Percentiles rank a stretch among this genome's conserved stretches.
phyloP scores from a whole-genome alignment of 2,329 filamentous ascomycete genomes.

The Colletotrichum sp. region DNA sequence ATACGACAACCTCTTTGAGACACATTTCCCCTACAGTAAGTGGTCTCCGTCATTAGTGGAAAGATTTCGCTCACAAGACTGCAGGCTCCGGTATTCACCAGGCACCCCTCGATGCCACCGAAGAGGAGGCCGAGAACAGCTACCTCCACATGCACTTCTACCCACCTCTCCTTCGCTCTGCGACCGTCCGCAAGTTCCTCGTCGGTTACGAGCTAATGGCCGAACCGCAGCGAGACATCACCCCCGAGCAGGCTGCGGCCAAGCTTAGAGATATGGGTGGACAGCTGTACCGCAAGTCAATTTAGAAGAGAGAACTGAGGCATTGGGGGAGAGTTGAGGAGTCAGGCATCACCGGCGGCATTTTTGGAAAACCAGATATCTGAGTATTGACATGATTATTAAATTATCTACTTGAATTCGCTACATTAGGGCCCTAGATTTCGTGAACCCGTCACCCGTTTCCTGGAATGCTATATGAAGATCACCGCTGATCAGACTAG shows the following conservation, averaged over 20 bases:
- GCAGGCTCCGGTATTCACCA: conserved; percentile 92
- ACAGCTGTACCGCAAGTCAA: conserved; percentile 79
- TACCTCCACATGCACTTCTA: conserved; percentile 99
- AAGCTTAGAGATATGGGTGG: conserved; percentile 79
- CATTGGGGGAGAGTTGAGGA: not conserved
- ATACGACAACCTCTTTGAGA: conserved; percentile 98
- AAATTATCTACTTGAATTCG: not conserved
- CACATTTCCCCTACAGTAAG: conserved; percentile 91
- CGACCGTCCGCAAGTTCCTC: conserved; percentile 93
- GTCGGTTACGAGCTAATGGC: conserved; percentile 97
- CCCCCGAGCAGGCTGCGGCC: conserved; percentile 90
- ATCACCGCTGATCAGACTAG: not conserved
- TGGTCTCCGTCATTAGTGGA: conserved; percentile 4
- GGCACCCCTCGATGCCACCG: conserved; percentile 81
- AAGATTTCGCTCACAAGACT: conserved; percentile 20
- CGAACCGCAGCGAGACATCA: conserved; percentile 98
- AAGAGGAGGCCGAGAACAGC: conserved; percentile 84
- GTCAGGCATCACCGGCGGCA: not conserved
- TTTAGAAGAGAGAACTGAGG: conserved; percentile 39
- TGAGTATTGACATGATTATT: not conserved
- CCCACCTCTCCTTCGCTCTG: conserved; percentile 88
- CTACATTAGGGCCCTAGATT: not conserved
- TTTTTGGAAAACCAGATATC: not conserved
- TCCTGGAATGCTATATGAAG: not conserved
- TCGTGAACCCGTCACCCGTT: not conserved